Base-by-base conservation (phyloP, 805 yeast species). In the Wickerhamiella hasegawae region DNA sequence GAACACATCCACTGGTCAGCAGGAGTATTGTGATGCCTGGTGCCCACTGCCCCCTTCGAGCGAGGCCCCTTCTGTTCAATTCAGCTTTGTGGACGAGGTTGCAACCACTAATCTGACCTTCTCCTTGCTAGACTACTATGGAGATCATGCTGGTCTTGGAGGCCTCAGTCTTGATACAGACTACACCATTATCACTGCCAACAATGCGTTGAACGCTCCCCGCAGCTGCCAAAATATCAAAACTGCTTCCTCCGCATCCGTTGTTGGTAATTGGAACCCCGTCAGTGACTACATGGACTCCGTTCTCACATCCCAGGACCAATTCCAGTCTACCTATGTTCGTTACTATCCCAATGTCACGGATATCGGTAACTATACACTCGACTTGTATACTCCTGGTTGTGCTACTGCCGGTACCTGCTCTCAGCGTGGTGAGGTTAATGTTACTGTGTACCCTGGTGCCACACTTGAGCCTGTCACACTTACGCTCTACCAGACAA, bases 301-400 rank as follows among this genome's bases (percentile, higher is more conserved):
- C 3, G 32, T 46, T 4, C 40, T 56, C 18, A 41, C 53, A 6
- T 51, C 48, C 5, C 49, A 49, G n/a, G 54, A 57, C 8, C 33
- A 46, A 6, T 42, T 57, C 11, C 43, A 45, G 1, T 38, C 54
- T 17, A 42, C 53, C 4, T 66, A 67, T 8, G 66, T 73, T 2
- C 61, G 65, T 1, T 74, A 76, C 48, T 63, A 65, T 38, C 82
- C 94, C 8, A 76, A 76, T 44, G 69, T 83, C 15, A 62, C 78
- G 1, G 67, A 71, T 42, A 63, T 81, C 0, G 96, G 96, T 8
- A 63, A 72, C 40, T 90, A 83, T 53, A 62, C 81, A 0, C 63
- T 90, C 18, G 60, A 71, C 35, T 46, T 85, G 33, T 76, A 71
- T 46, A 90, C 98, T 1, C 95, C 95, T 0, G 97, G 97, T 0